Evolutionary conservation across 1,284 basidiomycete species (phyloP).

Genomic region (Marasmius oreades): DNA sequence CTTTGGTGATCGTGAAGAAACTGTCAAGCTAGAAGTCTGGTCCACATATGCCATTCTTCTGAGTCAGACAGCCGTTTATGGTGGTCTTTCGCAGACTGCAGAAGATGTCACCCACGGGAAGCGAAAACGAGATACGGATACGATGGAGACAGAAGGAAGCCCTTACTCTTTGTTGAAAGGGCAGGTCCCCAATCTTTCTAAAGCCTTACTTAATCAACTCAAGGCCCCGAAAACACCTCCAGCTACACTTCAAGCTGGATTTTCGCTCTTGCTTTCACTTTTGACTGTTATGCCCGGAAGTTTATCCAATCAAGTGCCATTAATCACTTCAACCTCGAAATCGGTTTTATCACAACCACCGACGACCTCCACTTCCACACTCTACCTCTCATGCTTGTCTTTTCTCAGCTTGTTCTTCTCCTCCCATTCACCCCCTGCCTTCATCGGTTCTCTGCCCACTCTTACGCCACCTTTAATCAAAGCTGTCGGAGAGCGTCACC

Average conservation of each 20-base stretch:
- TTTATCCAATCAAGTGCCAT: slow-evolving; percentile 66
- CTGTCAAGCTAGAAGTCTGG: slow-evolving; percentile 93
- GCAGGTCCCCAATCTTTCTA: slow-evolving; percentile 78
- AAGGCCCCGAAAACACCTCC: slow-evolving; percentile 77
- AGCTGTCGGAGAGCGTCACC: slow-evolving; percentile 70
- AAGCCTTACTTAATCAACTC: slow-evolving; percentile 82
- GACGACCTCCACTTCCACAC: slow-evolving; percentile 64
- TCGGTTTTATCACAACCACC: slow-evolving; percentile 60
- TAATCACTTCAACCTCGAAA: slow-evolving; percentile 61
- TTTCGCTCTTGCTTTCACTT: slow-evolving; percentile 74
- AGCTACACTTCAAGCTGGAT: slow-evolving; percentile 82
- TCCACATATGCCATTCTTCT: slow-evolving; percentile 80
- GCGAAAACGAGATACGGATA: slow-evolving; percentile 76
- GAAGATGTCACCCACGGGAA: slow-evolving; percentile 64
- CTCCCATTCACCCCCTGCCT: slow-evolving; percentile 72
- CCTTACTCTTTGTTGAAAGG: slow-evolving; percentile 66
- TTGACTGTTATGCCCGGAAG: slow-evolving; percentile 82
- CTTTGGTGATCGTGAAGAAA: slow-evolving; percentile 94
- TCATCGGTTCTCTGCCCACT: slow-evolving; percentile 54
- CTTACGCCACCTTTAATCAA: slow-evolving; percentile 75
- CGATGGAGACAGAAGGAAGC: slow-evolving; percentile 77
- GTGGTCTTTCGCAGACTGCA: slow-evolving; percentile 50
- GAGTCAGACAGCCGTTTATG: slow-evolving; percentile 79
- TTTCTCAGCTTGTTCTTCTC: slow-evolving; percentile 86
- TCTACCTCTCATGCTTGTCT: slow-evolving; percentile 78